Base-by-base conservation (phyloP, 495 filamentous ascomycete species). In the Polyplosphaeria fusca region DNA sequence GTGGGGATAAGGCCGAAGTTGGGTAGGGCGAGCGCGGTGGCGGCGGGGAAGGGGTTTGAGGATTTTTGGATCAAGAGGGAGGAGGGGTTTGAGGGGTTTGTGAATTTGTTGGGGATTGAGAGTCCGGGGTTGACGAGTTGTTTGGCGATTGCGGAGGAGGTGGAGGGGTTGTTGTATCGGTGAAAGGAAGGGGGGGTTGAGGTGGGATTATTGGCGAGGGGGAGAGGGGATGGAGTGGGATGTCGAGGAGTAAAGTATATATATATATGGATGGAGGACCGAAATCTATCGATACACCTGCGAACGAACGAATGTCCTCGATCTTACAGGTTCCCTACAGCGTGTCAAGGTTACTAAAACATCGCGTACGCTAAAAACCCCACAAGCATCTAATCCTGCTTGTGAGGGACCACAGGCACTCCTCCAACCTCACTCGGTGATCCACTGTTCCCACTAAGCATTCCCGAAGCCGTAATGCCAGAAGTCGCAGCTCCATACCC, bases 41-140 rank as follows among this genome's bases (percentile, higher is more conserved):
- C 74, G 0, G 73, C 68, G 28, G 79, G 77, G 0, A 73, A 75
- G 43, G 82, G 79, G 13, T 93, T 95, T 60, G 75, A 86, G 63
- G 93, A 98, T 72, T 97, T 98, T 70, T 74, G 86, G 9, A 89
- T 98, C 42, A 72, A 78, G 60, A 81, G 81, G 66, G 93, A 96
- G 71, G 81, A 91, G 18, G 93, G 87, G 0, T 88, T 79, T 65
- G 71, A 79, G 16, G 91, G 90, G n/a, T 96, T 90, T 79, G 80
- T 97, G 19, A 96, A 97, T 73, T 68, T 96, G 60, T 66, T 97
- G 64, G 90, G 89, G 5, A 96, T 98, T 69, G 93, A 98, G 74
- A 95, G 89, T 73, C 93, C 93, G 0, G 94, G 93, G 43, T 74
- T 98, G 70, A 98, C 93, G 25, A 92, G 87, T 68, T 83, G 77